Evolutionary conservation across 352 stramenopile species (phyloP).

Genomic region (Blastocystis sp.): DNA sequence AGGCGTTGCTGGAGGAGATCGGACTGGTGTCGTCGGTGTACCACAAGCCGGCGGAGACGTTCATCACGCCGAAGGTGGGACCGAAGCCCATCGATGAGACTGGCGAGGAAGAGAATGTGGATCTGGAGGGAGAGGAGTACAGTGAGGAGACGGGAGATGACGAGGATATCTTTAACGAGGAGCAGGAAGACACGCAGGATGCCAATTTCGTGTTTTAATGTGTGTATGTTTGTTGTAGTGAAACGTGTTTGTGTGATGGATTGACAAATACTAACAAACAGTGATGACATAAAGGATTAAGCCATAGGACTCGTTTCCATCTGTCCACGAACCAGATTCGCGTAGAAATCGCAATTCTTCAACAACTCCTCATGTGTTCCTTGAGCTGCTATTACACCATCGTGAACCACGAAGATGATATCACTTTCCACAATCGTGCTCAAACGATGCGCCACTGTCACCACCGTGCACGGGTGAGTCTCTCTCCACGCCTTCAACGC

Average conservation of each 20-base stretch:
- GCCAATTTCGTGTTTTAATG: background rate
- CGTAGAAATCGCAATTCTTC: background rate
- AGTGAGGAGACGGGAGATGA: background rate
- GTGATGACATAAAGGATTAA: too few species aligned
- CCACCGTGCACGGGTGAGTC: slow-evolving; percentile 55
- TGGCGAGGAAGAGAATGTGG: slow-evolving; percentile 3
- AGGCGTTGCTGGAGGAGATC: slow-evolving; percentile 89
- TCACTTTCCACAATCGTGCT: slow-evolving; percentile 78
- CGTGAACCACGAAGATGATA: slow-evolving; percentile 72
- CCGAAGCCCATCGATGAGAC: slow-evolving; percentile 59
- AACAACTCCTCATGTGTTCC: slow-evolving; percentile 77
- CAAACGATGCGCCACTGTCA: slow-evolving; percentile 63
- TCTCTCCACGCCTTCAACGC: slow-evolving; percentile 63
- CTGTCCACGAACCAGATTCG: background rate
- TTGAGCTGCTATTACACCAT: slow-evolving; percentile 70
- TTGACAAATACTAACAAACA: too few species aligned
- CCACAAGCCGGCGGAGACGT: slow-evolving; percentile 83
- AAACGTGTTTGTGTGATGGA: background rate
- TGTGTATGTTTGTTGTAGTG: background rate
- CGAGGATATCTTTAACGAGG: background rate
- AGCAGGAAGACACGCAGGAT: background rate
- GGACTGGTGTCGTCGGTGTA: slow-evolving; percentile 91
- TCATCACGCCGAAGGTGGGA: slow-evolving; percentile 67
- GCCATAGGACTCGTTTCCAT: too few species aligned
- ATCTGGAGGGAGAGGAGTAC: slow-evolving; percentile 18